These are phyloP conservation scores for Mucor piriformis DNA, from an alignment of 371 early-diverging fungal species.

Conservation along the genomic window DNA sequence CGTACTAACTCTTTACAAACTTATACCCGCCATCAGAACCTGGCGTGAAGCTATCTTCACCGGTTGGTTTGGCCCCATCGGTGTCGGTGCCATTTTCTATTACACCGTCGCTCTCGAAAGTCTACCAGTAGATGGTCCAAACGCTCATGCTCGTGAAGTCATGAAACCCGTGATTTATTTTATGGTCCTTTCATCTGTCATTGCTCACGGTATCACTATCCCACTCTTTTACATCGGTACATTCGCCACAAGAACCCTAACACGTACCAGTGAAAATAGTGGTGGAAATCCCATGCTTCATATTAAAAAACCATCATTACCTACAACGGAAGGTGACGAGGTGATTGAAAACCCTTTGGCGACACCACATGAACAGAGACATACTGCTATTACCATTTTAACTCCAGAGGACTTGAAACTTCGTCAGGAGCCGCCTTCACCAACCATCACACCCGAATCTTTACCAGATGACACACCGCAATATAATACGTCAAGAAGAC, in stretches of 20 bases:
- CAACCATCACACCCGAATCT: too few species aligned
- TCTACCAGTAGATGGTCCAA: slow-evolving; percentile 25
- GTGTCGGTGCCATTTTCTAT: slow-evolving; percentile 84
- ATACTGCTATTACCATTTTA: slow-evolving; percentile 38
- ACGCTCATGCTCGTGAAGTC: slow-evolving; percentile 30
- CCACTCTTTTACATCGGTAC: slow-evolving; percentile 62
- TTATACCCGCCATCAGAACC: slow-evolving; percentile 69
- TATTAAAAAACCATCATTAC: neutral
- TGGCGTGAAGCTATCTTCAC: slow-evolving; percentile 86
- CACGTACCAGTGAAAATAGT: slow-evolving; percentile 32
- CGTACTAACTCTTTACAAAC: slow-evolving; percentile 62
- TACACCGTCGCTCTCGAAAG: slow-evolving; percentile 57
- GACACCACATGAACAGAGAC: slow-evolving; percentile 5
- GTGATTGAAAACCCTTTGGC: neutral
- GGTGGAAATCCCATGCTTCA: slow-evolving; percentile 7
- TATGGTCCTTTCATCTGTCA: slow-evolving; percentile 74
- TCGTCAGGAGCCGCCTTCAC: too few species aligned
- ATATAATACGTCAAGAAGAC: too few species aligned
- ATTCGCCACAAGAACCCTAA: slow-evolving; percentile 37
- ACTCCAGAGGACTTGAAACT: slow-evolving; percentile 11
- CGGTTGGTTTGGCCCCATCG: slow-evolving; percentile 98
- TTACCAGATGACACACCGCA: too few species aligned
- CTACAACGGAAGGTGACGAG: neutral
- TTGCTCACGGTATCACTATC: slow-evolving; percentile 81
- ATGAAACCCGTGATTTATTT: slow-evolving; percentile 73